Percentiles rank a stretch among this genome's conserved stretches.
phyloP scores from a whole-genome alignment of 176 grass and related monocot species.

The Rhynchospora pubera region DNA sequence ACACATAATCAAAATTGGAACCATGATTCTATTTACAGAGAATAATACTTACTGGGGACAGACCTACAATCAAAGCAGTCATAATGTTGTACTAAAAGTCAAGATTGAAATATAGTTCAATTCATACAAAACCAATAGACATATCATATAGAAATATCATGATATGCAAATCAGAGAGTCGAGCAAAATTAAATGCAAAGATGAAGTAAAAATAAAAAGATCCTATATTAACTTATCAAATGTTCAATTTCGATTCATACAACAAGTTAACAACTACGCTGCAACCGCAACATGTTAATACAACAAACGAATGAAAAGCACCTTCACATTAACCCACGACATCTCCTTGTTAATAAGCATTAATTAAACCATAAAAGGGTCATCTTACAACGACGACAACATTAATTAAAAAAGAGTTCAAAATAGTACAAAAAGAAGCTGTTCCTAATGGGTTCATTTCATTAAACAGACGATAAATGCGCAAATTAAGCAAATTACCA shows the following conservation, averaged over 20 bases:
- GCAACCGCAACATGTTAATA: conserved; percentile 18
- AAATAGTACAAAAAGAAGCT: conserved; percentile 22
- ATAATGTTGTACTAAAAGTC: no score
- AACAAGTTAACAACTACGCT: not conserved
- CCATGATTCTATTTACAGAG: no score
- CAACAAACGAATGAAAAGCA: conserved; percentile 17
- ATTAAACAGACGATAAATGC: conserved; percentile 14
- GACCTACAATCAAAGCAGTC: no score
- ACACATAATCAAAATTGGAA: not conserved
- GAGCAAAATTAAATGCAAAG: not conserved
- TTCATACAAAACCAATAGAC: not conserved
- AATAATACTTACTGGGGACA: no score
- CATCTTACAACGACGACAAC: not conserved
- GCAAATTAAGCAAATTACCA: conserved; percentile 14
- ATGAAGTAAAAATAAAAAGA: not conserved
- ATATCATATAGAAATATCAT: not conserved
- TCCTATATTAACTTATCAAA: conserved; percentile 16
- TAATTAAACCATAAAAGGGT: conserved; percentile 21
- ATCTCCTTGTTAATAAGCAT: conserved; percentile 15
- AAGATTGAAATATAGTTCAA: not conserved
- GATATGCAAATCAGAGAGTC: not conserved
- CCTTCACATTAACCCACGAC: conserved; percentile 13
- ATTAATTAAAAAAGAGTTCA: not conserved
- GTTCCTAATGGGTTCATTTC: conserved; percentile 9
- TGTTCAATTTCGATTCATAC: not conserved